These are phyloP conservation scores for Blastobotrys peoriensis DNA, from an alignment of 805 yeast species.

Conservation along the genomic window DNA sequence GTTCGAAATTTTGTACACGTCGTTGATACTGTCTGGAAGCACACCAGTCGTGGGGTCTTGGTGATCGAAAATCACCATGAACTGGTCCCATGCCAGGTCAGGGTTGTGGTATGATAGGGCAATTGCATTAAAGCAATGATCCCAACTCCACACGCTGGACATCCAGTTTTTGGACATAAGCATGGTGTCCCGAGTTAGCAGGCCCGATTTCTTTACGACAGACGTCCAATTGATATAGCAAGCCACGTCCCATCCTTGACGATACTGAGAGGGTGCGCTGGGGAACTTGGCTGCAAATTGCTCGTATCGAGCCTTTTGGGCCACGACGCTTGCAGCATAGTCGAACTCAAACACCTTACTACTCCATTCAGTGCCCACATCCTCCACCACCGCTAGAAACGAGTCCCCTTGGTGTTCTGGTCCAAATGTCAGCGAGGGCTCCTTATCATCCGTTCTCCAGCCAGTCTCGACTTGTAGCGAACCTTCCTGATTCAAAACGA, in stretches of 20 bases:
- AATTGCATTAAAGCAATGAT: slow-evolving; percentile 5
- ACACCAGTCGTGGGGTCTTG: slow-evolving; percentile 6
- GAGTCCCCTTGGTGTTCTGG: not conserved
- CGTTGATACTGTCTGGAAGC: slow-evolving; percentile 4
- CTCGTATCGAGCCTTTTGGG: not conserved
- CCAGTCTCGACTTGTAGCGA: slow-evolving; percentile 5
- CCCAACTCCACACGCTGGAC: slow-evolving; percentile 7
- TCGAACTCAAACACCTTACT: slow-evolving; percentile 1
- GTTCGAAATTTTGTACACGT: slow-evolving; percentile 1
- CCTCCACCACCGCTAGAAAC: slow-evolving; percentile 5
- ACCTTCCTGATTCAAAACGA: slow-evolving; percentile 3
- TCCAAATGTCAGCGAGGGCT: slow-evolving; percentile 3
- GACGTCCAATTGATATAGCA: too few species aligned
- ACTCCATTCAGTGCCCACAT: slow-evolving; percentile 3
- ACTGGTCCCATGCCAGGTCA: slow-evolving; percentile 7
- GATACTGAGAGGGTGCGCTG: not conserved
- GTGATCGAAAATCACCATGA: slow-evolving; percentile 5
- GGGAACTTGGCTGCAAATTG: slow-evolving; percentile 4
- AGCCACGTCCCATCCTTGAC: slow-evolving; percentile 3
- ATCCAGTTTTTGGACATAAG: slow-evolving; percentile 5
- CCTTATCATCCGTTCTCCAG: slow-evolving; percentile 1
- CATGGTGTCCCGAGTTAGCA: too few species aligned
- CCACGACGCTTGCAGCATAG: not conserved
- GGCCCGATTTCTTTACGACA: too few species aligned
- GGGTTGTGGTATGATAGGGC: slow-evolving; percentile 6